Evolutionary conservation across 2,329 filamentous ascomycete species (phyloP).

Genomic region (Neurospora sp.): DNA sequence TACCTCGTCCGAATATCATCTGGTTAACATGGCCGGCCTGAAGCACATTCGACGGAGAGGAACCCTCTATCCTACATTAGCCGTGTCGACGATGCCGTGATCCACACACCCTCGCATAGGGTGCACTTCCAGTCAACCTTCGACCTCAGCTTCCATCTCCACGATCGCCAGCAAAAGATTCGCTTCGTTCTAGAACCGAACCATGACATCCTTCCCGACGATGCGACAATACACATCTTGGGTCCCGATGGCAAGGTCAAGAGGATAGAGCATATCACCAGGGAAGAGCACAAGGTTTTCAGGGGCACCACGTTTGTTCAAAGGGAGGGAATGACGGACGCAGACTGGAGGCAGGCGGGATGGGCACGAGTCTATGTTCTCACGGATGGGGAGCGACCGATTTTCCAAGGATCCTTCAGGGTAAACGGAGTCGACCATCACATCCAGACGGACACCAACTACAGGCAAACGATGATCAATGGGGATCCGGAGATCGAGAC

Average conservation of each 20-base stretch:
- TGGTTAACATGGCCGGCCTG: slow-evolving; percentile 6
- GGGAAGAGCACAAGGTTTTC: slow-evolving; percentile 71
- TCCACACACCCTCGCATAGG: slow-evolving; percentile 69
- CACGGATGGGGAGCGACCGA: slow-evolving; percentile 63
- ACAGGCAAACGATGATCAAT: slow-evolving; percentile 59
- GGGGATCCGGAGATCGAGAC: slow-evolving; percentile 59
- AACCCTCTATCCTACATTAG: slow-evolving; percentile 70
- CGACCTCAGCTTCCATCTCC: slow-evolving; percentile 71
- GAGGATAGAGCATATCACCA: slow-evolving; percentile 58
- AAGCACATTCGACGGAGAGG: slow-evolving; percentile 63
- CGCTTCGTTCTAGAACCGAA: slow-evolving; percentile 82
- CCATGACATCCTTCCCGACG: slow-evolving; percentile 73
- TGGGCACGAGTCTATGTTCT: slow-evolving; percentile 78
- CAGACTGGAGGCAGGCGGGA: slow-evolving; percentile 68
- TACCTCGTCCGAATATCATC: background rate
- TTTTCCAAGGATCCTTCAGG: slow-evolving; percentile 87
- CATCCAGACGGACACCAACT: slow-evolving; percentile 66
- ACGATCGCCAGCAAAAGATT: slow-evolving; percentile 56
- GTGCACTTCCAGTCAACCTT: slow-evolving; percentile 76
- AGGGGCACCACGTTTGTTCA: slow-evolving; percentile 69
- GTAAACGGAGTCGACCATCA: slow-evolving; percentile 78
- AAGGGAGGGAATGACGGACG: slow-evolving; percentile 36
- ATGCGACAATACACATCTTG: slow-evolving; percentile 65
- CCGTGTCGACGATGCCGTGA: slow-evolving; percentile 61
- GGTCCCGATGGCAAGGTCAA: slow-evolving; percentile 60